Base-by-base conservation (phyloP, 495 filamentous ascomycete species). In the Tuber microsphaerosporum region DNA sequence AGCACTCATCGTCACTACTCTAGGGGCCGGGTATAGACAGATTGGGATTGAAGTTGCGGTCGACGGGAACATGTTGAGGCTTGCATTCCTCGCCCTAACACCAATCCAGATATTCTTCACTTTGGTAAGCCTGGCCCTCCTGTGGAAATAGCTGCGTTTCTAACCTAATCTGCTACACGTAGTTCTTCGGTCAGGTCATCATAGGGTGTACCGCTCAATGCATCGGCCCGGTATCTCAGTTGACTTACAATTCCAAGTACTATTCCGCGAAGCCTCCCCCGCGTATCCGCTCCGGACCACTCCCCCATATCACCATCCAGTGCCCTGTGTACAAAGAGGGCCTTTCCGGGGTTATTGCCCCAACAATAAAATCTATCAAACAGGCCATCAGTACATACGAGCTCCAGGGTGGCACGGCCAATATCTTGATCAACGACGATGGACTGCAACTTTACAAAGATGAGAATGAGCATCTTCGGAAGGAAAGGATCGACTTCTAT, bases 391-490 rank as follows among this genome's bases (percentile, higher is more conserved):
- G 72, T 75, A 92, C 91, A 0, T 93, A 93, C 81, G 91, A 93
- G 79, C 86, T 93, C 61, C 91, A 93, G 82, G 91, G 91, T 74
- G 91, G 91, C 42, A 92, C 91, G 1, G 91, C 91, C 19, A 93
- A 93, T 80, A 88, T 93, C 84, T 92, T 93, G 79, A 87, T 93
- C 84, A 93, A 93, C 82, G 91, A 93, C 80, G 91, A 93, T 78
- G 91, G 92, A 74, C 84, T 93, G 61, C 92, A 93, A 81, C 84
- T 93, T 26, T 86, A 90, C 43, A 77, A 70, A n/a, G 73, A 70
- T 20, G 75, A 85, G 17, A 84, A 87, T n/a, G 87, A 90, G 61
- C 81, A 91, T 19, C 76, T 85, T 45, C 72, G 80, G 70, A 71
- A 82, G 41, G 81, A 80, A 19, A 71, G 91, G 73, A 91, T 92